Evolutionary conservation across 1,284 basidiomycete genomes (phyloP), one percentile per base, ranked within the genome.

Genomic region (Ustilago xerochloae): DNA sequence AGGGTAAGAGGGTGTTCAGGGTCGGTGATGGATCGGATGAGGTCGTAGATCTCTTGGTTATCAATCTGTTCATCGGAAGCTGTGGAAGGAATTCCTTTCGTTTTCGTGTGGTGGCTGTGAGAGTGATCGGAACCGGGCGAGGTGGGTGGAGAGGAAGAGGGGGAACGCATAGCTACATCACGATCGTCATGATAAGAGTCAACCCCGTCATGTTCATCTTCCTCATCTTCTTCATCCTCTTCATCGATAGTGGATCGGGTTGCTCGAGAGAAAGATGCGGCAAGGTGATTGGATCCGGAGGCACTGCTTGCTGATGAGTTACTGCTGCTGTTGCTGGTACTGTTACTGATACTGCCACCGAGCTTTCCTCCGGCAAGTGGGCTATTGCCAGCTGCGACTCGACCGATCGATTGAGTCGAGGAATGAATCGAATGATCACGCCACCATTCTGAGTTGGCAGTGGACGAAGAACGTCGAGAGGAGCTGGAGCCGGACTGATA

Each of bases 1-100:
- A 99, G 89, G n/a, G 92, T 92, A 72, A 91, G 88, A 5, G 94
- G 93, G 85, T 99, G 94, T 84, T 99, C 97, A 1, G 97, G 97
- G 81, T 99, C 97, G 52, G 92, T 92, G 59, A 99, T 97, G 3
- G 90, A 91, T 49, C 94, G 89, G 54, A 99, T 91, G 12, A 99
- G 89, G 75, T 98, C 86, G 58, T 80, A 84, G 28, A 84, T 76
- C 58, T 84, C 82, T 62, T 83, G 74, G 20, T 65, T 71, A 57
- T 82, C 81, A 33, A 82, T 77, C 6, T 46, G 24, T 38, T 81
- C 74, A 16, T 49, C 59, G 4, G 33, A 33, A n/a, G 43, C 18
- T 10, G 57, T 20, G 33, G 35, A 6, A 15, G 48, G 53, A 6
- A 30, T 12, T 20, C 32, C 41, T 24, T 33, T n/a, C n/a, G n/a